A percentile compares a stretch with the other conserved stretches of the same genome.
Evolutionary conservation across 2,329 filamentous ascomycete genomes (phyloP).

Genomic region (Cladosporium sp.): DNA sequence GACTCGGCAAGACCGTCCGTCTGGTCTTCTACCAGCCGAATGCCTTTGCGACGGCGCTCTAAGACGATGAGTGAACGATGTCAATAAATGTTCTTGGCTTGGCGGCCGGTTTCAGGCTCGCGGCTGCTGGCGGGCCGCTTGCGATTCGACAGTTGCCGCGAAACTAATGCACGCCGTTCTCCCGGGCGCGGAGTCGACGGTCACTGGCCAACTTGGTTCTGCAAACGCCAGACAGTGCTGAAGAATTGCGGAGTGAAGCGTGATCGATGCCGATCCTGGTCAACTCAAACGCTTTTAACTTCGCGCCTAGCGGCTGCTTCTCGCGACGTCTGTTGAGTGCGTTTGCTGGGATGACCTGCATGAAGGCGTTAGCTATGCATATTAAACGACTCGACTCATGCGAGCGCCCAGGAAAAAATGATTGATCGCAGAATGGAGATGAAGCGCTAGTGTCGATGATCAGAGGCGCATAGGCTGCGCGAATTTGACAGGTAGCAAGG

Average conservation of each 20-base stretch:
- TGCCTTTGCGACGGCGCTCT: background rate
- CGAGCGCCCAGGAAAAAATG: background rate
- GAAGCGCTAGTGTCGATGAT: background rate
- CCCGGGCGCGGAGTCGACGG: background rate
- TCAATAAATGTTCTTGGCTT: background rate
- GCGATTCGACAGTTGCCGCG: constrained; percentile 6
- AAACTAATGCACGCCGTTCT: constrained; percentile 9
- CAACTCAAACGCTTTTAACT: constrained; percentile 4
- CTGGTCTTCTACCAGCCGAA: background rate
- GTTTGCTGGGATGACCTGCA: background rate
- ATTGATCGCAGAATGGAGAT: background rate
- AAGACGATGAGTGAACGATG: background rate
- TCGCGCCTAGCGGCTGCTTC: background rate
- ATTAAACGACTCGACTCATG: background rate
- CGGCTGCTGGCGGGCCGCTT: constrained; percentile 4
- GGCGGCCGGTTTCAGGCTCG: background rate
- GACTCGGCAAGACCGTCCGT: background rate
- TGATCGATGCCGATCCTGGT: background rate
- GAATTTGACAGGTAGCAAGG: background rate
- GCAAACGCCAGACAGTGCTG: background rate
- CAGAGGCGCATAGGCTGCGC: background rate
- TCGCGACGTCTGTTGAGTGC: background rate
- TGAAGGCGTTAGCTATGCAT: background rate
- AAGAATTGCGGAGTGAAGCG: background rate
- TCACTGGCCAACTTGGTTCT: background rate